Evolutionary conservation across 495 filamentous ascomycete species (phyloP), one percentile per base, ranked within the genome.

Genomic region (Aspergillus panamensis): DNA sequence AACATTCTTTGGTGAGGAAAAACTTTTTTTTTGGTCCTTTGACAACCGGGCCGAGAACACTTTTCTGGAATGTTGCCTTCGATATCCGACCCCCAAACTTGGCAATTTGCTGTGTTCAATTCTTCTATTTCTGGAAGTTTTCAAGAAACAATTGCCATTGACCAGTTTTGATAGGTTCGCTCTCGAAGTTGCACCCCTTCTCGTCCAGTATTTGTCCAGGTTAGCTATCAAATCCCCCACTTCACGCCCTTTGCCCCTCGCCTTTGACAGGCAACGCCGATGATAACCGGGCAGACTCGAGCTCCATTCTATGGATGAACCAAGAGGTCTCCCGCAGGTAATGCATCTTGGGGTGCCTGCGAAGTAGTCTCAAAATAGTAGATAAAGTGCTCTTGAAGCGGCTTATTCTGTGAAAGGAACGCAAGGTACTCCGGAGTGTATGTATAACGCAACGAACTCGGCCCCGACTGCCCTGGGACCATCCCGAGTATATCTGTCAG

Each of bases 11-110:
- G 25, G 25, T 2, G 25, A 51, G 32, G 45, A 55, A 62, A 63
- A 55, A 8, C 47, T 64, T 64, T 64, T 52, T 25, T 20, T 45
- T 20, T 45, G 16, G n/a, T 20, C n/a, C 42, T 5, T 9, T 5
- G 16, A 10, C 42, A 6, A 45, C 42, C 51, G 60, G 45, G 10
- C 39, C 51, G 45, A 51, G 44, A 53, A 14, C 16, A 20, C 49
- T 33, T 49, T 44, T 55, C 21, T 56, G 35, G 56, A 20, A 51
- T 29, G 42, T 61, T 55, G 54, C 62, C 57, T 54, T 63, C 53
- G 50, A 59, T 65, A 61, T 59, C 62, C 59, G 58, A 58, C 19
- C 49, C 32, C 32, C 49, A 57, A 19, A 51, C 42, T 16, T 29
- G 48, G 12, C 42, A 40, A 35, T 29, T 25, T 25, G 25, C 25